Base-by-base conservation (phyloP, 805 yeast genomes). In the Kuraishia hungarica region DNA sequence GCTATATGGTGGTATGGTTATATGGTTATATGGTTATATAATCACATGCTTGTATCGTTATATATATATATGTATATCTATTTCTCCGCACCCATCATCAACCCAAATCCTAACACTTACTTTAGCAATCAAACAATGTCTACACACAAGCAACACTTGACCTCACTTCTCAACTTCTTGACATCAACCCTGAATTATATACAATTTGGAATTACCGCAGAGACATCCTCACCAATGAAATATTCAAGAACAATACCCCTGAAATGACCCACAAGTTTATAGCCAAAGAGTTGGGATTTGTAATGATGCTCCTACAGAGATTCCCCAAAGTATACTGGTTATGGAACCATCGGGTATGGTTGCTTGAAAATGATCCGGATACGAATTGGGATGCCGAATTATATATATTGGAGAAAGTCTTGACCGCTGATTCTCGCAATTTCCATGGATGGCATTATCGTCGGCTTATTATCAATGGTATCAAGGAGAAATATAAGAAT, bases 401-500 rank as follows among this genome's bases (percentile, higher is more conserved):
- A 62, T 74, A 69, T 1, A 76, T 91, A 8, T 92, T 89, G 1
- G 80, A 80, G 56, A 83, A 82, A 62, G 72, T 94, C 62, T 74
- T 93, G 54, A 76, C 78, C 24, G 67, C 79, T 53, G 99, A 94
- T 65, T 76, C 87, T 19, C 79, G 99, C 61, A 94, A 94, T 67
- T 94, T 78, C 68, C 97, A 92, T 67, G 98, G 96, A 1, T 93
- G 99, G 99, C 90, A 88, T 52, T 94, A 94, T 67, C 75, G 99
- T 63, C 76, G 98, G 56, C 80, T 80, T 55, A 82, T 94, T 6
- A 80, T 89, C 3, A 63, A 65, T 2, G 69, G 64, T 24, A 61
- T 72, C 47, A 73, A 70, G 39, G 46, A 53, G 8, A 39, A 59
- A 10, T 60, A 66, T 0, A 26, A 11, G 47, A 66, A 64, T 0